Percentiles rank a stretch among this genome's conserved stretches.
phyloP scores from a whole-genome alignment of 345 rosid species.

The Hibiscus tridactylites region DNA sequence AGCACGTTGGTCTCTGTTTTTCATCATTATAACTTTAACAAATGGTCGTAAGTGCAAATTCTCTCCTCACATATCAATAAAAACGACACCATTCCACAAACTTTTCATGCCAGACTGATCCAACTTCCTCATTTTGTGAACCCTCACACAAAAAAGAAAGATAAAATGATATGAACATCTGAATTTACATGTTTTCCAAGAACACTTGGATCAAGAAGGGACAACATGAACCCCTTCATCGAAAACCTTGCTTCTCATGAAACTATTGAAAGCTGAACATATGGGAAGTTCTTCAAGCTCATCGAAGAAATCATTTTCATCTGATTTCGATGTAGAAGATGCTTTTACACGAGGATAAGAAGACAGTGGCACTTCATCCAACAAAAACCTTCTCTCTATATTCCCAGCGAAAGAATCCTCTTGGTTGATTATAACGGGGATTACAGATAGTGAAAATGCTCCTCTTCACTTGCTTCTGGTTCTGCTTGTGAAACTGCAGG shows the following conservation, averaged over 20 bases:
- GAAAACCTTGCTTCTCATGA: slow-evolving; percentile 36
- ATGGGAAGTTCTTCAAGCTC: slow-evolving; percentile 65
- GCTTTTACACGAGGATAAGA: slow-evolving; percentile 17
- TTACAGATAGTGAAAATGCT: slow-evolving; percentile 37
- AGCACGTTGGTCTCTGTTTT: background rate
- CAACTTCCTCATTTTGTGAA: slow-evolving; percentile 14
- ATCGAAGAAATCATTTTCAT: slow-evolving; percentile 59
- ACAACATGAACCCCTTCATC: slow-evolving; percentile 57
- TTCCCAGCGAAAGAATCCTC: too few relatives aligned
- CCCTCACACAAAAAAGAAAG: background rate
- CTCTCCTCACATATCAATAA: background rate
- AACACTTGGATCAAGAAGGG: slow-evolving; percentile 38
- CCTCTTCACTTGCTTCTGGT: slow-evolving; percentile 21
- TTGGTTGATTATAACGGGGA: background rate
- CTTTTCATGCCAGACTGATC: slow-evolving; percentile 5
- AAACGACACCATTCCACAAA: slow-evolving; percentile 12
- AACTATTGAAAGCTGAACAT: slow-evolving; percentile 36
- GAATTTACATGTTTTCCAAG: background rate
- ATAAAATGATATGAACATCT: slow-evolving; percentile 15
- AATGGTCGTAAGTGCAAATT: too few relatives aligned
- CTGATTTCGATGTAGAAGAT: slow-evolving; percentile 28
- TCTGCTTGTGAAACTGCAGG: background rate
- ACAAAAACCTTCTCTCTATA: too few relatives aligned
- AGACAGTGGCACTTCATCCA: slow-evolving; percentile 39
- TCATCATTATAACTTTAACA: background rate